phyloP scores from a whole-genome alignment of 371 early-diverging fungal species.

The Modicella reniformis region DNA sequence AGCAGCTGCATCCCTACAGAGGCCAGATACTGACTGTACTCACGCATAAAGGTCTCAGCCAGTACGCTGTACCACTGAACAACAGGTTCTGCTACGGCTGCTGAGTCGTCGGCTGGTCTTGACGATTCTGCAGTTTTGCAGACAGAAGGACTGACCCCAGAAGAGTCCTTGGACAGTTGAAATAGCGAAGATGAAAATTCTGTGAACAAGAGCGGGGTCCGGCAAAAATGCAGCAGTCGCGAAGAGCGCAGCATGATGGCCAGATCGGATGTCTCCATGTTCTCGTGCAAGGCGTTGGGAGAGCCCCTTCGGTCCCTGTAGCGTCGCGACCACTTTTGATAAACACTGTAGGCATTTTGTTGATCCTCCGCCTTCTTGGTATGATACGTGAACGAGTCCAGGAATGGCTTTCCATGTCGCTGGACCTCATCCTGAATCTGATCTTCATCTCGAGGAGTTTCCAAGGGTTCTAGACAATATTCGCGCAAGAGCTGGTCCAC shows the following conservation, averaged over 20 bases:
- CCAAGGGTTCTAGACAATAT: slow-evolving; percentile 57
- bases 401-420: slow-evolving; percentile 68
- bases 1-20: slow-evolving; percentile 76
- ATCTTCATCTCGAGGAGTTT: slow-evolving; percentile 43
- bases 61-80: slow-evolving; percentile 69
- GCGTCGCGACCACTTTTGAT: slow-evolving; percentile 73
- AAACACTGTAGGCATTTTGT: slow-evolving; percentile 71
- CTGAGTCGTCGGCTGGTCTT: neutral
- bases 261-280: slow-evolving; percentile 65
- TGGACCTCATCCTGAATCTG: slow-evolving; percentile 62
- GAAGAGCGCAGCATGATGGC: slow-evolving; percentile 70
- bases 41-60: slow-evolving; percentile 66
- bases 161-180: slow-evolving; percentile 24
- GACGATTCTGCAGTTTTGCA: slow-evolving; percentile 2
- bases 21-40: slow-evolving; percentile 76
- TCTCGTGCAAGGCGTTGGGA: slow-evolving; percentile 56
- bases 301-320: slow-evolving; percentile 57
- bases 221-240: slow-evolving; percentile 71
- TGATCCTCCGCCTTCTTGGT: slow-evolving; percentile 69
- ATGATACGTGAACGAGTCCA: slow-evolving; percentile 63
- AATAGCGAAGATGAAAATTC: slow-evolving; percentile 55
- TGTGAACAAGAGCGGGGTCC: slow-evolving; percentile 71
- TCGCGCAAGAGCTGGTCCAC: slow-evolving; percentile 65
- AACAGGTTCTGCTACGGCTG: slow-evolving; percentile 28
- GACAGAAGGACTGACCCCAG: slow-evolving; percentile 1